phyloP scores from a whole-genome alignment of 1,284 basidiomycete genomes.

The Golubevia sp. region DNA sequence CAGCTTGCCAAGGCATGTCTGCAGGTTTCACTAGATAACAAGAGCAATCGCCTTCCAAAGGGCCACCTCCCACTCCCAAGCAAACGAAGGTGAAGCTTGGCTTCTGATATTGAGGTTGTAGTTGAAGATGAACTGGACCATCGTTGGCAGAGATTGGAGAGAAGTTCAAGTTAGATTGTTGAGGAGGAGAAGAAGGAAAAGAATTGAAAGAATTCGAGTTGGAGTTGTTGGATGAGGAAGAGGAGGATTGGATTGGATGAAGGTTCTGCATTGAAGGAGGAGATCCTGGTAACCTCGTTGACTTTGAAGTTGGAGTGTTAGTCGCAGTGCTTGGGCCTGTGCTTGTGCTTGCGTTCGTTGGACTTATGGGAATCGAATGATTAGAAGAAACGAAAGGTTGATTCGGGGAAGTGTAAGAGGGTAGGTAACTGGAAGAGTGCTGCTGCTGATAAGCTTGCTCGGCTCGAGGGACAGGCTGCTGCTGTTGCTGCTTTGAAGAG shows the following conservation, averaged over 20 bases:
- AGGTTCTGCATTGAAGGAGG: background rate
- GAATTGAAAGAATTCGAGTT: no score
- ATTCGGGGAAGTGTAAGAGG: background rate
- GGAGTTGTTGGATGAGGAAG: no score
- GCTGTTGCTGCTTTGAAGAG: background rate
- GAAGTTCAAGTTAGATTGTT: background rate
- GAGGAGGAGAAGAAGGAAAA: background rate
- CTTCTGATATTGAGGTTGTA: conserved; percentile 16
- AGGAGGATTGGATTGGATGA: background rate
- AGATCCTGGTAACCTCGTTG: background rate
- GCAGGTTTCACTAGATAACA: conserved; percentile 62
- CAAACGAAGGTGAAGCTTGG: conserved; percentile 51
- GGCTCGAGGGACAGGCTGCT: background rate
- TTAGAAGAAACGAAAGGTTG: background rate
- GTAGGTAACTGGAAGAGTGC: background rate
- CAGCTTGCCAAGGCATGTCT: conserved; percentile 48
- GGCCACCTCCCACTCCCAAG: conserved; percentile 63
- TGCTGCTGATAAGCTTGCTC: background rate
- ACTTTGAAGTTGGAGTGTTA: background rate
- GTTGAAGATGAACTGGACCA: conserved; percentile 1
- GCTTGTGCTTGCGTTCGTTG: no score
- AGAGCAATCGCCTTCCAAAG: conserved; percentile 61
- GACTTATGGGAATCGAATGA: no score
- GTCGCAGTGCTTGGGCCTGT: no score
- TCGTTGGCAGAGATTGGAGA: background rate